Conservation (phyloP, 164 flowering plant species). For the Magnolia officinalis region DNA sequence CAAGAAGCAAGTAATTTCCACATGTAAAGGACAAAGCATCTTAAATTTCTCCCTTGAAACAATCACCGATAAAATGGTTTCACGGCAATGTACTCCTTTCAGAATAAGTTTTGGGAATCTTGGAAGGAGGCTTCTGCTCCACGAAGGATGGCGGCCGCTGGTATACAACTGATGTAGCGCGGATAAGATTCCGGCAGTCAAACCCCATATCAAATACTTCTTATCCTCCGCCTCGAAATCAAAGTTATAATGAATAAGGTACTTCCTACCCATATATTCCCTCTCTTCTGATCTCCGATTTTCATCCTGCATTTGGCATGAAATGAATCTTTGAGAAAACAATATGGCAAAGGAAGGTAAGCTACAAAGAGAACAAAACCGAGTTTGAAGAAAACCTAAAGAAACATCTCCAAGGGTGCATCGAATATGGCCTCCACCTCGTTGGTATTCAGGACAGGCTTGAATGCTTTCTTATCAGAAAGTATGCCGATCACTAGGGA, state of each 20-base stretch:
- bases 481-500: slow-evolving; percentile 88
- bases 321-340: not conserved
- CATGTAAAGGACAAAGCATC: not conserved
- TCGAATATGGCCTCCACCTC: slow-evolving; percentile 86
- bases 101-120: not conserved
- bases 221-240: slow-evolving; percentile 50
- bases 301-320: slow-evolving; percentile 51
- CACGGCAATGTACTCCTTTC: slow-evolving; percentile 1
- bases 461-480: slow-evolving; percentile 50
- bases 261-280: slow-evolving; percentile 72
- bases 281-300: slow-evolving; percentile 60
- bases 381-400: slow-evolving; percentile 50
- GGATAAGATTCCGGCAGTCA: slow-evolving; percentile 85
- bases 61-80: not conserved
- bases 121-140: slow-evolving; percentile 60
- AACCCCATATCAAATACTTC: slow-evolving; percentile 74
- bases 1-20: not conserved
- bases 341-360: not conserved
- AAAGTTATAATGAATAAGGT: slow-evolving; percentile 67
- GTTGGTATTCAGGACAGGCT: slow-evolving; percentile 55
- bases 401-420: slow-evolving; percentile 92
- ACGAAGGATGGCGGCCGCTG: slow-evolving; percentile 66
- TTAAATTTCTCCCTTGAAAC: not conserved
- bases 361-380: not conserved
- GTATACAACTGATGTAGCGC: slow-evolving; percentile 78